A percentile compares a stretch with the other conserved stretches of the same genome.
Conservation (phyloP, 768 basidiomycete species). For the Guyanaporus albipodus region DNA sequence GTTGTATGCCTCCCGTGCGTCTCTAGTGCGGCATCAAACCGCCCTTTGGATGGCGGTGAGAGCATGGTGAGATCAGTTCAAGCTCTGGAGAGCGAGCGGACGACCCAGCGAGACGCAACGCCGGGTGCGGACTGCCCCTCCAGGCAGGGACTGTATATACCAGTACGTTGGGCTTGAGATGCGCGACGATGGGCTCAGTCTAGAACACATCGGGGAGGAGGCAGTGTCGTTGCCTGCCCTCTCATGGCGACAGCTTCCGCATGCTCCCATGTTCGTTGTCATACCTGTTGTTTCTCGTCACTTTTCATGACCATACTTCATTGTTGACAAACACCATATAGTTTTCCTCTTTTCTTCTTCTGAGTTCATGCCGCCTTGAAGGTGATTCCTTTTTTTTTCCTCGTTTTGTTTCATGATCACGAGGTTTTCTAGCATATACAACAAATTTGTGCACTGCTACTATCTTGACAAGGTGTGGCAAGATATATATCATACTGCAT, state of each 20-base stretch:
- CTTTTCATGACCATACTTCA: conserved; percentile 18
- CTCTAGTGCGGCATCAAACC: conserved; percentile 26
- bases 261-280: not conserved
- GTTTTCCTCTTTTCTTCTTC: not conserved
- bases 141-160: conserved; percentile 26
- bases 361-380: not conserved
- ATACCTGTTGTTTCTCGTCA: conserved; percentile 7
- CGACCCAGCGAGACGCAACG: conserved; percentile 27
- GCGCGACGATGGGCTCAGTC: not conserved
- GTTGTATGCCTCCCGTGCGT: conserved; percentile 16
- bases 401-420: conserved; percentile 2
- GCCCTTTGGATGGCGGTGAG: conserved; percentile 27
- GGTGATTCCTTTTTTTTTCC: not conserved
- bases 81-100: conserved; percentile 24
- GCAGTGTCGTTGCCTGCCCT: not conserved
- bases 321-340: not conserved
- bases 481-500: too few species aligned
- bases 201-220: not conserved
- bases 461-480: too few species aligned
- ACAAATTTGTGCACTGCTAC: too few species aligned
- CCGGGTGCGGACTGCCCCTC: conserved; percentile 27
- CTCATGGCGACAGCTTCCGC: conserved; percentile 8
- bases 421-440: conserved; percentile 11
- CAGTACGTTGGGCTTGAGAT: conserved; percentile 28
- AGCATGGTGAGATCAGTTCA: conserved; percentile 29